Conservation (phyloP, 352 stramenopile species). For the Phytophthora fragariae region DNA sequence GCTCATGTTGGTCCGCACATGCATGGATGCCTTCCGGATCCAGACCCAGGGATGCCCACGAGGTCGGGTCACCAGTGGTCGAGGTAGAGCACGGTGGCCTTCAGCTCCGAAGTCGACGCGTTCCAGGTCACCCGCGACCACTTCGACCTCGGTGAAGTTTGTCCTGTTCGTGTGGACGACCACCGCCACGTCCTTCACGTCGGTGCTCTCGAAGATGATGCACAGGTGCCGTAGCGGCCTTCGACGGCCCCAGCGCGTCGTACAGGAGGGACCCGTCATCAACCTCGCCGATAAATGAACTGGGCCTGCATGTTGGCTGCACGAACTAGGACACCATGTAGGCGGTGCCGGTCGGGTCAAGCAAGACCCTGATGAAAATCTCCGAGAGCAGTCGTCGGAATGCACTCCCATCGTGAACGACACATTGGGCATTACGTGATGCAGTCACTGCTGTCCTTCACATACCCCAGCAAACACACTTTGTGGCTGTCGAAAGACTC, state of each 20-base stretch:
- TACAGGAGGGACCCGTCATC: constrained; percentile 26
- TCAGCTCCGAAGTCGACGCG: neutral
- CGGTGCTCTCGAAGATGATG: constrained; percentile 27
- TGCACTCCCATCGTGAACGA: constrained; percentile 59
- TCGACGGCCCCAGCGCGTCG: constrained; percentile 31
- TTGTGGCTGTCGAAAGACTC: constrained; percentile 10
- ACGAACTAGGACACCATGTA: constrained; percentile 42
- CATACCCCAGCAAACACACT: constrained; percentile 14
- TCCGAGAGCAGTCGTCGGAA: constrained; percentile 50
- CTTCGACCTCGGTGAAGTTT: constrained; percentile 2
- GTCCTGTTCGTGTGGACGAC: constrained; percentile 23
- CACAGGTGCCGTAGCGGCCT: constrained; percentile 34
- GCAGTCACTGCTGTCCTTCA: constrained; percentile 4
- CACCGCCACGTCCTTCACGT: constrained; percentile 23
- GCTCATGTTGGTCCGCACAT: constrained; percentile 17
- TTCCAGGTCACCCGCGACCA: constrained; percentile 19
- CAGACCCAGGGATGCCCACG: constrained; percentile 23
- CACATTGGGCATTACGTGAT: constrained; percentile 41
- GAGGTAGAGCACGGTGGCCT: constrained; percentile 17
- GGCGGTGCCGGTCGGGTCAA: constrained; percentile 42
- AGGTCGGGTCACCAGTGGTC: constrained; percentile 23
- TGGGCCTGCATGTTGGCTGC: constrained; percentile 25
- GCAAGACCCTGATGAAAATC: constrained; percentile 43
- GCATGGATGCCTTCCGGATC: constrained; percentile 15
- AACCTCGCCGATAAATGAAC: constrained; percentile 15